Conservation (phyloP, 305 asterid species). For the Caryopteris hybrid region DNA sequence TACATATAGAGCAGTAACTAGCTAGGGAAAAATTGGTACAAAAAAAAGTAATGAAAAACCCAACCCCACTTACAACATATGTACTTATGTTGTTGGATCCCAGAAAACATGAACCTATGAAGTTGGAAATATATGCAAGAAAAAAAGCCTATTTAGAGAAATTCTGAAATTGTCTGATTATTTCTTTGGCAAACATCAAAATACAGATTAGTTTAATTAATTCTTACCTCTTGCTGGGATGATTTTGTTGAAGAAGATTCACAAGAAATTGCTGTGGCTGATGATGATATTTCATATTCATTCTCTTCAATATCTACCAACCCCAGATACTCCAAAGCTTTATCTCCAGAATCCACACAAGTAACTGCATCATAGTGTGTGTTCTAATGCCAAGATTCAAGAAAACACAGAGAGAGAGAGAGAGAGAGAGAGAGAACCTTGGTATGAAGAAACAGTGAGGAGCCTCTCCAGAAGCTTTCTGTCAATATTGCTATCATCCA, state of each 20-base stretch:
- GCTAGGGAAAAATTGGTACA: too few relatives aligned
- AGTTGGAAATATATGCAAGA: not conserved
- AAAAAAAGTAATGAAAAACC: too few relatives aligned
- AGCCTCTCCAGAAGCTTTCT: conserved; percentile 53
- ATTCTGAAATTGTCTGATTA: not conserved
- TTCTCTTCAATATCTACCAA: conserved; percentile 29
- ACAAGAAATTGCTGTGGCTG: conserved; percentile 18
- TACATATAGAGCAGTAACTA: too few relatives aligned
- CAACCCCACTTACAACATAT: not conserved
- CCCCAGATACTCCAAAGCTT: conserved; percentile 52
- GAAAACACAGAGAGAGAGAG: not conserved
- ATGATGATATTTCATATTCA: conserved; percentile 20
- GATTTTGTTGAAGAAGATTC: conserved; percentile 26
- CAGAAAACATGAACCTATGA: not conserved
- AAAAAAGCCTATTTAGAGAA: not conserved
- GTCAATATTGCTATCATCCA: conserved; percentile 44
- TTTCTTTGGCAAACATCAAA: not conserved
- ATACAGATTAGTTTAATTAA: not conserved
- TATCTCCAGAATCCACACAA: conserved; percentile 60
- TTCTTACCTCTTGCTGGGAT: conserved; percentile 27
- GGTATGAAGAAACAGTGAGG: conserved; percentile 53
- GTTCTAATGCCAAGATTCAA: not conserved
- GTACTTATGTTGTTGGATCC: not conserved
- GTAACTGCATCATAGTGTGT: conserved; percentile 42
- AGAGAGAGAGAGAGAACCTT: conserved; percentile 30